phyloP scores from a whole-genome alignment of 2,329 filamentous ascomycete genomes.

The Ophiostoma populinum region DNA sequence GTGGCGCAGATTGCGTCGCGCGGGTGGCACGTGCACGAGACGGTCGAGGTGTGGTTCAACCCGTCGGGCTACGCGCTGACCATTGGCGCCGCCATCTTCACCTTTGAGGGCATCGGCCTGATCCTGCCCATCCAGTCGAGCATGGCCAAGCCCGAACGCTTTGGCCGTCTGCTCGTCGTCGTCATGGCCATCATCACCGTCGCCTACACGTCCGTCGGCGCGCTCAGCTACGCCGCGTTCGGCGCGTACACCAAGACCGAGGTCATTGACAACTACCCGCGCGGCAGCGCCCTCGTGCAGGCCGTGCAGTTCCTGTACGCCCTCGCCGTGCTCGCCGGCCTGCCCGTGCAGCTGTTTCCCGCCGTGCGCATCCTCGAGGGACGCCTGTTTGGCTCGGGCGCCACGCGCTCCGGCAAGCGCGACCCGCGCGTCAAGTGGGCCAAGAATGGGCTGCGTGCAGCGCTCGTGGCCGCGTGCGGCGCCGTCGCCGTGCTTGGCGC shows the following conservation, averaged over 20 bases:
- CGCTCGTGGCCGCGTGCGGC: slow-evolving; percentile 40
- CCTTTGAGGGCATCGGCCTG: slow-evolving; percentile 62
- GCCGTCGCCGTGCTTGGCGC: slow-evolving; percentile 46
- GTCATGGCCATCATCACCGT: slow-evolving; percentile 60
- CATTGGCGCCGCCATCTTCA: slow-evolving; percentile 59
- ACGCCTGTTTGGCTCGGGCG: slow-evolving; percentile 36
- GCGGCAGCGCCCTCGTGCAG: slow-evolving; percentile 54
- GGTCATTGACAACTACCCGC: slow-evolving; percentile 61
- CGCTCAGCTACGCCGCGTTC: slow-evolving; percentile 59
- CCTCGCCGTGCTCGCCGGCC: slow-evolving; percentile 54
- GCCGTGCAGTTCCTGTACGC: slow-evolving; percentile 60
- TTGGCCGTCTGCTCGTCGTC: slow-evolving; percentile 44
- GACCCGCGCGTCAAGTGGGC: slow-evolving; percentile 52
- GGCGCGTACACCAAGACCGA: slow-evolving; percentile 52
- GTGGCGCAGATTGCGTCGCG: slow-evolving; percentile 34
- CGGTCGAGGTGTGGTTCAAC: slow-evolving; percentile 49
- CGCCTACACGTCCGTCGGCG: slow-evolving; percentile 55
- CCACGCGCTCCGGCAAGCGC: slow-evolving; percentile 41
- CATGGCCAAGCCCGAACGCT: slow-evolving; percentile 53
- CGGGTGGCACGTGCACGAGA: slow-evolving; percentile 34
- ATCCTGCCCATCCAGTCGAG: slow-evolving; percentile 62
- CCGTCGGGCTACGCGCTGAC: slow-evolving; percentile 51
- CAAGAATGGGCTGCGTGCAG: slow-evolving; percentile 50
- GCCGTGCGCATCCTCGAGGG: slow-evolving; percentile 55
- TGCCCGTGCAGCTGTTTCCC: slow-evolving; percentile 59